phyloP scores from a whole-genome alignment of 495 filamentous ascomycete genomes.

The Terfezia boudieri region DNA sequence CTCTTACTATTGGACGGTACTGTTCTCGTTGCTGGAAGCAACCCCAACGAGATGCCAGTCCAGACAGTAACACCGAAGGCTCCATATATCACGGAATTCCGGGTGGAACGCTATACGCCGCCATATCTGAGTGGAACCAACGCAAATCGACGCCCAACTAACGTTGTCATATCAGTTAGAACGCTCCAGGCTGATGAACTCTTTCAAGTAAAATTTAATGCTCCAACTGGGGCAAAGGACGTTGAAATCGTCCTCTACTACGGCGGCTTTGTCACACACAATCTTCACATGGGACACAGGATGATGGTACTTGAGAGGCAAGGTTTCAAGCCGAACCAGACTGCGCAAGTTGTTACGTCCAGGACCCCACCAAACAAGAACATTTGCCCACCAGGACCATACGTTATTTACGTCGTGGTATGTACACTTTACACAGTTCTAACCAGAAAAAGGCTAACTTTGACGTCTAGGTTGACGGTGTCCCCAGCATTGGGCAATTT shows the following conservation, averaged over 20 bases:
- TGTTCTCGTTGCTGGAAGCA: constrained; percentile 34
- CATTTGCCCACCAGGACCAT: constrained; percentile 35
- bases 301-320: constrained; percentile 32
- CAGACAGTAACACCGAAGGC: constrained; percentile 21
- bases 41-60: constrained; percentile 35
- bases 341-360: constrained; percentile 27
- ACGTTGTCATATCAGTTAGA: constrained; percentile 23
- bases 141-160: constrained; percentile 26
- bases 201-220: constrained; percentile 29
- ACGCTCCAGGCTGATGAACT: constrained; percentile 23
- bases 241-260: constrained; percentile 33
- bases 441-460: background rate
- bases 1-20: constrained; percentile 36
- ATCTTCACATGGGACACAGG: constrained; percentile 40
- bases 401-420: constrained; percentile 34
- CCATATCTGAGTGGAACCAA: constrained; percentile 34
- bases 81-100: constrained; percentile 30
- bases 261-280: constrained; percentile 39
- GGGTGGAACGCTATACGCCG: constrained; percentile 37
- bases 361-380: constrained; percentile 33
- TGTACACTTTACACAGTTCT: background rate
- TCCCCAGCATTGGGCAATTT: constrained; percentile 34
- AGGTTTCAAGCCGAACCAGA: constrained; percentile 25
- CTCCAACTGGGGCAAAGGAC: constrained; percentile 19
- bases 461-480: constrained; percentile 25